Evolutionary conservation across 2,329 filamentous ascomycete species (phyloP).

Genomic region (Aspergillus fumigatus): DNA sequence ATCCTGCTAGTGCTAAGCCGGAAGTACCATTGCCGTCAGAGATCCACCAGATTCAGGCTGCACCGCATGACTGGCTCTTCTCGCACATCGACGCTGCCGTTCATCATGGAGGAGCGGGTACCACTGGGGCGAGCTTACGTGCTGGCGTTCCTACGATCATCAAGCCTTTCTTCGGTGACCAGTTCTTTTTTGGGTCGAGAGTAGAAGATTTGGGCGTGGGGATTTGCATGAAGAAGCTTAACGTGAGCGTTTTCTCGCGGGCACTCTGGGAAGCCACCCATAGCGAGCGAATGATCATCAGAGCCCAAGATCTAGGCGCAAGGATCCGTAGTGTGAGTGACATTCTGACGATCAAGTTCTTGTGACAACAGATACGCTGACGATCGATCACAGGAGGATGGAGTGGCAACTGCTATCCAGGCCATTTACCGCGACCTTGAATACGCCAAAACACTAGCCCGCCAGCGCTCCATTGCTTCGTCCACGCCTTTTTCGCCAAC

Average conservation of each 20-base stretch:
- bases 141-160: conserved; percentile 92
- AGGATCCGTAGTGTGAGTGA: conserved; percentile 74
- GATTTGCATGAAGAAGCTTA: conserved; percentile 82
- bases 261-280: conserved; percentile 90
- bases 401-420: conserved; percentile 85
- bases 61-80: conserved; percentile 96
- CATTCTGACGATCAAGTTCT: neutral
- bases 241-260: conserved; percentile 76
- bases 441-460: conserved; percentile 81
- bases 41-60: conserved; percentile 82
- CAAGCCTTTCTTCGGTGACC: conserved; percentile 95
- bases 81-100: conserved; percentile 87
- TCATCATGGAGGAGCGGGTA: conserved; percentile 92
- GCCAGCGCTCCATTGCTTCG: conserved; percentile 47
- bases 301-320: conserved; percentile 76
- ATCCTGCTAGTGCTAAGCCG: conserved; percentile 53
- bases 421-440: conserved; percentile 92
- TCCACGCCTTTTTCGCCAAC: conserved; percentile 33
- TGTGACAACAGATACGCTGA: conserved; percentile 19
- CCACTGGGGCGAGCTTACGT: conserved; percentile 85
- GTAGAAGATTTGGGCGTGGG: conserved; percentile 93
- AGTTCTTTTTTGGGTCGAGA: conserved; percentile 88
- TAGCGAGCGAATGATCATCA: conserved; percentile 84
- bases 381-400: conserved; percentile 63
- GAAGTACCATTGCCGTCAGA: conserved; percentile 70